Evolutionary conservation across 164 flowering plant genomes (phyloP), one percentile per base, ranked within the genome.

Genomic region (Paratinospora sagittata): DNA sequence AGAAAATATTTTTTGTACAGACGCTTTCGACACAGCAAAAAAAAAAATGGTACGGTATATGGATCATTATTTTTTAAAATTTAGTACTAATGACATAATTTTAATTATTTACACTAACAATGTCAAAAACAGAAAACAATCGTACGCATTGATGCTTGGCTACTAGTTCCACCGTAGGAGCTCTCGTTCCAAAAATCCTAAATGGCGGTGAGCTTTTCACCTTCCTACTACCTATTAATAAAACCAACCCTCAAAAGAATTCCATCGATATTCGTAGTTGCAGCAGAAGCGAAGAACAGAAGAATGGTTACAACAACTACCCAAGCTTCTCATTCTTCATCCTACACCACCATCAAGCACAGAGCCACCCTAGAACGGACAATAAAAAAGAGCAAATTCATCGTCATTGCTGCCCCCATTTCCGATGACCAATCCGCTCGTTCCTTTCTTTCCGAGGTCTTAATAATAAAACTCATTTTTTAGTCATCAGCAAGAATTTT

Each of bases 341-440:
- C 87, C 0, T 91, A 73, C 83, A 92, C 91, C 0, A 87, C 97
- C 7, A 81, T 94, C 64, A 68, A 69, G 10, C 89, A 90, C 72
- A 83, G 75, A 63, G 82, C 84, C 13, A 81, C 77, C 0, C 81
- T 86, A 69, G 84, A 89, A 67, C 81, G 75, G 36, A 94, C 88
- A 64, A 92, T 95, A 49, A 95, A 95, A 67, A 84, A 84, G 72
- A 95, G 98, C 88, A 95, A 90, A 78, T 95, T 95, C 86, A 95
- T 91, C 62, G 98, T 94, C 73, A 80, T 95, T 72, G 98, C 99
- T 3, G 89, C 85, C 21, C 86, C 82, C 57, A 72, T 95, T 77
- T 78, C 87, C 74, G 81, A 85, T 76, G 92, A 89, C 23, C 85
- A 71, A 41, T 88, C 92, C 19, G 97, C 95, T 27, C 77, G 76